Percentiles rank a stretch among this genome's conserved stretches.
Evolutionary conservation across 495 filamentous ascomycete species (phyloP).

Genomic region (Trichoderma virens): DNA sequence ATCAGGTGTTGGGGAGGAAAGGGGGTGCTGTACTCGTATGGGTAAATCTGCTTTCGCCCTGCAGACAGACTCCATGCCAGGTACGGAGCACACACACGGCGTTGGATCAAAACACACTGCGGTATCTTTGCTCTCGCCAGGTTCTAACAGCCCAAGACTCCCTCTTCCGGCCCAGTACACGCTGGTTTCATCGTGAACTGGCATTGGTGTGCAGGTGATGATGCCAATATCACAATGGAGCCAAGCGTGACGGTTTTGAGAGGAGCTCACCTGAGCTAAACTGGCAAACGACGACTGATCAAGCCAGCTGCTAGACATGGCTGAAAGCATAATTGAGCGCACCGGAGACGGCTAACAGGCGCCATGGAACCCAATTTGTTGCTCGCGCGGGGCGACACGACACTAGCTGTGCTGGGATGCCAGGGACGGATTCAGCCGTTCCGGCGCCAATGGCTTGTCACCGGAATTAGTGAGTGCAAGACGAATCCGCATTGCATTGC

Average conservation of each 20-base stretch:
- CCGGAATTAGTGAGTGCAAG: not conserved
- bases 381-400: conserved; percentile 4
- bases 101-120: not conserved
- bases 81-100: not conserved
- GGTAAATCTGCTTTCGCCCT: not conserved
- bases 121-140: not conserved
- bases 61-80: not conserved
- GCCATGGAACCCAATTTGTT: not conserved
- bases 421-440: conserved; percentile 5
- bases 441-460: conserved; percentile 3
- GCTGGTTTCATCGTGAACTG: not conserved
- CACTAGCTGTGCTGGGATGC: not conserved
- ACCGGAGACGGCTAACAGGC: not conserved
- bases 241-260: not conserved
- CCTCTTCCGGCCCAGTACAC: not conserved
- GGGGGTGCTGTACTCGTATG: not conserved
- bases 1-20: not conserved
- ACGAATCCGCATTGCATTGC: not conserved
- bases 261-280: not conserved
- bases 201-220: not conserved
- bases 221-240: not conserved
- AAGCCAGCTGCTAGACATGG: too few relatives aligned
- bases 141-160: not conserved
- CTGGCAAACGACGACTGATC: not conserved
- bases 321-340: too few relatives aligned